A percentile compares a stretch with the other conserved stretches of the same genome.
phyloP scores from a whole-genome alignment of 768 basidiomycete genomes.

The Sporobolomyces phaffii region DNA sequence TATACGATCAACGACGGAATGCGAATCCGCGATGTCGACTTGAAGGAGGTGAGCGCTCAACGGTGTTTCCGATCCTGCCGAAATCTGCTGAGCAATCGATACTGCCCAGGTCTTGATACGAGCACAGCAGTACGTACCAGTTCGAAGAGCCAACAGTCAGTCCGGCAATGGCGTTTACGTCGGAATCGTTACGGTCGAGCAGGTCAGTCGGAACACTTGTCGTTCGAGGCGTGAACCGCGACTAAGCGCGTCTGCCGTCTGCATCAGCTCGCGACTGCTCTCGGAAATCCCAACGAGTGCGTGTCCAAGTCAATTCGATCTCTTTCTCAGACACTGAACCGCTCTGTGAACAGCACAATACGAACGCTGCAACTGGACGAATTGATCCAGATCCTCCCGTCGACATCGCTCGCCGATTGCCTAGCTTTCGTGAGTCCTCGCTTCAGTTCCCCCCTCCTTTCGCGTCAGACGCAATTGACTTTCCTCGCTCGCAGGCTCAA shows the following conservation, averaged over 20 bases:
- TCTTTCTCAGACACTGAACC: no score
- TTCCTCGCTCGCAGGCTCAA: no score
- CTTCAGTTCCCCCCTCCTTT: no score
- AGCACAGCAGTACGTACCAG: background rate
- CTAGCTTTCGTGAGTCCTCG: constrained; percentile 3
- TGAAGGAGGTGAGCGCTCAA: constrained; percentile 6
- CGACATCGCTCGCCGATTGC: background rate
- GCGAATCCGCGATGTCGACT: constrained; percentile 17
- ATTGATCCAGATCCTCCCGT: background rate
- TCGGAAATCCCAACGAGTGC: background rate
- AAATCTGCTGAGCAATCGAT: background rate
- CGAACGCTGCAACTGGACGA: background rate
- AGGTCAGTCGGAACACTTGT: background rate
- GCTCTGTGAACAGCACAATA: constrained; percentile 6
- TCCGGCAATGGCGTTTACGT: background rate
- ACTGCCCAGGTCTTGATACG: background rate
- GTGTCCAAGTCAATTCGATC: no score
- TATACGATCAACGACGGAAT: constrained; percentile 1
- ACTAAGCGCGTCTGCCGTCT: no score
- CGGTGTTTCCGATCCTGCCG: no score
- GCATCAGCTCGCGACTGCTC: background rate
- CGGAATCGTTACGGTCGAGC: constrained; percentile 4
- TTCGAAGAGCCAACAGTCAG: background rate
- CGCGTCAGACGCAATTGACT: no score
- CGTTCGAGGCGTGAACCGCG: no score